These are phyloP conservation scores for Epicoccum sorghinum DNA, from an alignment of 2,329 filamentous ascomycete genomes.

Conservation along the genomic window DNA sequence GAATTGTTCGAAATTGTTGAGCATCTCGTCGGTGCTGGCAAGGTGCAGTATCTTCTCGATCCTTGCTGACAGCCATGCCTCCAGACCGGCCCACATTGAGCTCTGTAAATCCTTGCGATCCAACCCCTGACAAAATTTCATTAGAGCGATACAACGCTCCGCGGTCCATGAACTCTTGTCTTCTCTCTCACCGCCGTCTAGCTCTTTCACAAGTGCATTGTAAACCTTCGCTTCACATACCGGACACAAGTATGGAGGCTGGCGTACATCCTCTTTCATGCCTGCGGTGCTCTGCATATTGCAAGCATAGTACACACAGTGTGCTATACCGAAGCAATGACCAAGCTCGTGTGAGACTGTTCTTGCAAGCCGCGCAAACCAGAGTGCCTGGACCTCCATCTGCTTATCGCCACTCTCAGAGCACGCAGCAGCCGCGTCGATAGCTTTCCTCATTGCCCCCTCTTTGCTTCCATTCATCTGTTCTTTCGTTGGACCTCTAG, in stretches of 20 bases:
- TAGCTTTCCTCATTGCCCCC: slow-evolving; percentile 22
- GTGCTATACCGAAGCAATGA: slow-evolving; percentile 69
- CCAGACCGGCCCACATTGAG: slow-evolving; percentile 24
- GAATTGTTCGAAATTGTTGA: too few species aligned
- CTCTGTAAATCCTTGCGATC: slow-evolving; percentile 37
- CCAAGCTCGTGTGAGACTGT: slow-evolving; percentile 68
- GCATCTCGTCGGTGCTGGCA: too few species aligned
- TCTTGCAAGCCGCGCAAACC: slow-evolving; percentile 62
- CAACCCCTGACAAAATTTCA: slow-evolving; percentile 52
- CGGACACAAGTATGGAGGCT: slow-evolving; percentile 68
- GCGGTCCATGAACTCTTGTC: slow-evolving; percentile 25
- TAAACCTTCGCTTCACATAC: slow-evolving; percentile 63
- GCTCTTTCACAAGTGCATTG: slow-evolving; percentile 25
- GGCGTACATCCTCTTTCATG: slow-evolving; percentile 64
- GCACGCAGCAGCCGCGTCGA: slow-evolving; percentile 15
- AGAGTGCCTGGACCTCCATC: slow-evolving; percentile 48
- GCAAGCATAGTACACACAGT: slow-evolving; percentile 70
- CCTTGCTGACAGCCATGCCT: slow-evolving; percentile 21
- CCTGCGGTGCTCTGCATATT: slow-evolving; percentile 66
- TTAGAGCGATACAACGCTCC: slow-evolving; percentile 51
- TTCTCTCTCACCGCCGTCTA: slow-evolving; percentile 27
- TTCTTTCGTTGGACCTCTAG: slow-evolving; percentile 11
- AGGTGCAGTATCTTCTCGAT: too few species aligned
- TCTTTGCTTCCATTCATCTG: slow-evolving; percentile 18
- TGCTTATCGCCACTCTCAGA: not conserved